These are phyloP conservation scores for Fusarium beomiforme DNA, from an alignment of 2,329 filamentous ascomycete genomes.

Conservation along the genomic window DNA sequence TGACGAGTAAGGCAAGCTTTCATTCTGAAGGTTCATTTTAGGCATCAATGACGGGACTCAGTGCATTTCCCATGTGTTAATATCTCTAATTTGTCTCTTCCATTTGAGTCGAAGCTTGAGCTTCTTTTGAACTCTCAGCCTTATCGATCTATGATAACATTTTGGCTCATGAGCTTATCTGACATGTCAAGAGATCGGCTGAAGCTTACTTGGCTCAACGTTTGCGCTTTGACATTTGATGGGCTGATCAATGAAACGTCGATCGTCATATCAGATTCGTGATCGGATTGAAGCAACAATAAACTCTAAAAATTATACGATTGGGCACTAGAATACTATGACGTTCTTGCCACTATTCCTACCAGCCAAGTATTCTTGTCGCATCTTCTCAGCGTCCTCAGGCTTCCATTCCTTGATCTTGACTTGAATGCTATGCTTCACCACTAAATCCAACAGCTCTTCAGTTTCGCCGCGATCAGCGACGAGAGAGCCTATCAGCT, in stretches of 20 bases:
- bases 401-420: slow-evolving; percentile 11
- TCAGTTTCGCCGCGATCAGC: neutral
- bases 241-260: neutral
- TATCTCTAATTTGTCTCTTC: no score
- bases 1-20: no score
- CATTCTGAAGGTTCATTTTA: no score
- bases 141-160: no score
- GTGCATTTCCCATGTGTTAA: no score
- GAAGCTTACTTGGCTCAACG: neutral
- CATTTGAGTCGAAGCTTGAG: no score
- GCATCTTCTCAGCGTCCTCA: slow-evolving; percentile 12
- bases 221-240: neutral
- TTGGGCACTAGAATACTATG: neutral
- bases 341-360: neutral
- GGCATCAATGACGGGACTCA: no score
- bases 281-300: neutral
- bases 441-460: neutral
- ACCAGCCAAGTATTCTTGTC: neutral
- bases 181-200: neutral
- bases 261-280: neutral
- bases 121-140: no score
- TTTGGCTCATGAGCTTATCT: neutral
- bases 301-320: neutral
- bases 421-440: neutral
- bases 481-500: neutral